Percentiles rank a stretch among this genome's conserved stretches.
Evolutionary conservation across 805 yeast genomes (phyloP).

Genomic region (Wickerhamiella qilinensis): DNA sequence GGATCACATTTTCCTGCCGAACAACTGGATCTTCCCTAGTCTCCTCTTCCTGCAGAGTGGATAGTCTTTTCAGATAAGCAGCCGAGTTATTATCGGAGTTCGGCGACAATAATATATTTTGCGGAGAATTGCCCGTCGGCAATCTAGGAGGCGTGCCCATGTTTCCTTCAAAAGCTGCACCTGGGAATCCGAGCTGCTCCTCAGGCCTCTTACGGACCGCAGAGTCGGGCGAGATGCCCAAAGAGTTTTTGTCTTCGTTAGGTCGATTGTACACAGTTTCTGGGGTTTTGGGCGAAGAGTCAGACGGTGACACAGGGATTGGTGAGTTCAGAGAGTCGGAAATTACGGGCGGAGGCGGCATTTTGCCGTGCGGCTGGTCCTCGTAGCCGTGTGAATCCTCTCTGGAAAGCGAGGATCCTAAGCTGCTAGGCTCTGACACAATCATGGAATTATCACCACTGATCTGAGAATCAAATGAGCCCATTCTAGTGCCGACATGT

Average conservation of each 20-base stretch:
- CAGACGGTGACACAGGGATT: neutral
- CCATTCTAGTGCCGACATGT: neutral
- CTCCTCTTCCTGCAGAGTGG: conserved; percentile 2
- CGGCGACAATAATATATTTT: neutral
- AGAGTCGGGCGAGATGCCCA: neutral
- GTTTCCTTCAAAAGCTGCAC: neutral
- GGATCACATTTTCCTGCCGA: neutral
- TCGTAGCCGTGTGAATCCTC: neutral
- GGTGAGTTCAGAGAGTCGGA: neutral
- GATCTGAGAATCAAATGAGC: neutral
- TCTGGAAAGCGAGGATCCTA: neutral
- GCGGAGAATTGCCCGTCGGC: neutral
- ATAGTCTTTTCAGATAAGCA: neutral
- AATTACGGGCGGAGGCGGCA: no score
- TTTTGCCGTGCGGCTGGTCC: neutral
- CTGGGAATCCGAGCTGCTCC: neutral
- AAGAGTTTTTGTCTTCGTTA: neutral
- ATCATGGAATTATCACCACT: no score
- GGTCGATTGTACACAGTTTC: neutral
- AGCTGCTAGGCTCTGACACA: neutral
- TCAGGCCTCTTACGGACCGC: neutral
- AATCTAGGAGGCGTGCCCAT: neutral
- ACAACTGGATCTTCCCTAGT: neutral
- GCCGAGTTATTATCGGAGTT: neutral
- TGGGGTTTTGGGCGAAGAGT: neutral